Base-by-base conservation (phyloP, 805 yeast species). In the Candida piceae region DNA sequence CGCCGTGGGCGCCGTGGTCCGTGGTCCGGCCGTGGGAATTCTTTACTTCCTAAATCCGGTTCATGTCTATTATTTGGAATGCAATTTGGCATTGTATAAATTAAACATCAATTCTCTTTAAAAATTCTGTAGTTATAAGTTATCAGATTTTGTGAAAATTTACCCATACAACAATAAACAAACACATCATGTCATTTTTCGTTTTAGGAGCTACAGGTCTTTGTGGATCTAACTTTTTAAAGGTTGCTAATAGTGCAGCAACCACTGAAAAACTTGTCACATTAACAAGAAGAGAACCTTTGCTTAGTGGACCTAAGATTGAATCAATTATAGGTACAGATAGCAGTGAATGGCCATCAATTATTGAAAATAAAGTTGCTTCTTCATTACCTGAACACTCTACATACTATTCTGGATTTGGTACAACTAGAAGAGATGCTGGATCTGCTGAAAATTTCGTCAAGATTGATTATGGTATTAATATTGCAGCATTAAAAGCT, bases 181-280 rank as follows among this genome's bases (percentile, higher is more conserved):
- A n/a, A n/a, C n/a, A n/a, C n/a, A n/a, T n/a, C n/a, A n/a, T n/a
- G n/a, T n/a, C n/a, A 16, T 33, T 33, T 35, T 60, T 72, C 30
- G 50, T 70, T 12, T 57, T 84, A 30, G 96, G 96, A 2, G 72
- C 88, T 20, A 86, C 95, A 1, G 96, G 96, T 2, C 62, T 85
- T 16, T 80, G 82, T 38, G 96, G 95, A 7, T 48, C 66, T 17
- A 68, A 64, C 17, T 69, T 84, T 41, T 53, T 84, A 36, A 69
- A 66, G 36, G 58, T 58, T 18, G 74, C 75, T 5, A 57, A 59
- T 26, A 42, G 52, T 8, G 57, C 72, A 3, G 40, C 62, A 1
- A 49, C 58, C 3, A 64, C 72, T 27, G 37, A 57, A 2, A 59
- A 65, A 16, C 54, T 81, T 5, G 60, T 60, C 25, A 68, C 86